Conservation (phyloP, 148 eudicot species). For the Chenopodium formosanum region DNA sequence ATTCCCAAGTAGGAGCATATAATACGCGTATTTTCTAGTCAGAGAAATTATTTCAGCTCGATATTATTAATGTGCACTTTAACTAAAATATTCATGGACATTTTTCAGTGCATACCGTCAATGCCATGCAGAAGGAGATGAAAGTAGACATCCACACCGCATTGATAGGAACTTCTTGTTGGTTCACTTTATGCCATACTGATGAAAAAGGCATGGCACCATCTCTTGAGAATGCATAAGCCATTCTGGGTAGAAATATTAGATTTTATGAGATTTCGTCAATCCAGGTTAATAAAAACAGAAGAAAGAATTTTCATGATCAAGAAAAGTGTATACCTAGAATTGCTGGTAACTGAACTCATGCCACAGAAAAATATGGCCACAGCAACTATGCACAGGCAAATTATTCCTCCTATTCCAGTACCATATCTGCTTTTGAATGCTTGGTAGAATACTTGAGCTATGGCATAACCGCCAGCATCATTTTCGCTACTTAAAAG, state of each 20-base stretch:
- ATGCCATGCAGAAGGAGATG: slow-evolving; percentile 90
- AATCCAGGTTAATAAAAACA: neutral
- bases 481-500: slow-evolving; percentile 69
- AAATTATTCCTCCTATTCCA: slow-evolving; percentile 86
- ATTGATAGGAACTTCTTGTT: slow-evolving; percentile 83
- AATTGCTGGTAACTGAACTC: slow-evolving; percentile 95
- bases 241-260: slow-evolving; percentile 59
- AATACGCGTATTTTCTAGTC: neutral
- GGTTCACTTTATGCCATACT: slow-evolving; percentile 85
- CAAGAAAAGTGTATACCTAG: slow-evolving; percentile 49
- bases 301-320: neutral
- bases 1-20: neutral
- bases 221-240: slow-evolving; percentile 95
- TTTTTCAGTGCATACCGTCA: slow-evolving; percentile 55
- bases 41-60: neutral
- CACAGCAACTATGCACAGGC: slow-evolving; percentile 83
- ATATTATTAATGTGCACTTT: no score
- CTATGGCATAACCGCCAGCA: slow-evolving; percentile 94
- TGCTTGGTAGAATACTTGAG: slow-evolving; percentile 75
- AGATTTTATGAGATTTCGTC: neutral
- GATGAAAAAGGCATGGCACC: slow-evolving; percentile 95
- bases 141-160: slow-evolving; percentile 92
- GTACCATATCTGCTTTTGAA: slow-evolving; percentile 77
- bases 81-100: neutral
- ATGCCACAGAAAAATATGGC: slow-evolving; percentile 94